Conservation (phyloP, 257 asterid species). For the Asclepias syriaca region DNA sequence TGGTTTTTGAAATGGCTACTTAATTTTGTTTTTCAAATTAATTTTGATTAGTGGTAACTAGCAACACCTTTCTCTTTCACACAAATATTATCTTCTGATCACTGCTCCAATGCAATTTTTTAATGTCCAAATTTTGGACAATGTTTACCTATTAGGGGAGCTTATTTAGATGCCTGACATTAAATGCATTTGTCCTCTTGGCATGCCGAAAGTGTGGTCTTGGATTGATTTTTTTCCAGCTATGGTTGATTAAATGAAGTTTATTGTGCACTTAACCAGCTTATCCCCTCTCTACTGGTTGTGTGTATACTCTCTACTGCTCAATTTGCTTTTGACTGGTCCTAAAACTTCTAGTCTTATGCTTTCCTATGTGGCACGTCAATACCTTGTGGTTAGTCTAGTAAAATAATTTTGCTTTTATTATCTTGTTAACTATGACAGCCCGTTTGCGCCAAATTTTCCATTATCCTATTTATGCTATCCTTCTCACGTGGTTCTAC, state of each 20-base stretch:
- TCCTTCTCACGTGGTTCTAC: neutral
- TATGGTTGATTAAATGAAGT: neutral
- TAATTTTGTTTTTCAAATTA: neutral
- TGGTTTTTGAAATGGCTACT: neutral
- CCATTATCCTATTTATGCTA: too few species aligned
- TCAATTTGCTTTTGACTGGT: neutral
- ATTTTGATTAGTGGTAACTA: neutral
- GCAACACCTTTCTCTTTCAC: neutral
- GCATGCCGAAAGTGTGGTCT: neutral
- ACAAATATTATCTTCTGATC: neutral
- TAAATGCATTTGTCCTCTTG: neutral
- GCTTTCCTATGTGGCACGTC: neutral
- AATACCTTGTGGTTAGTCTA: neutral
- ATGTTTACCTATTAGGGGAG: neutral
- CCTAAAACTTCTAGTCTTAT: neutral
- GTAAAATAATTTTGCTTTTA: neutral
- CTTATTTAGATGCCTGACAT: neutral
- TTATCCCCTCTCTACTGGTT: too few species aligned
- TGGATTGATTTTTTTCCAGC: neutral
- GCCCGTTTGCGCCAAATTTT: neutral
- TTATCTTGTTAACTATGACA: neutral
- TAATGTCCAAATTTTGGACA: neutral
- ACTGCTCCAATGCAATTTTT: neutral
- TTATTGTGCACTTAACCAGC: neutral
- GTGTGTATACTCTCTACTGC: neutral